phyloP scores from a whole-genome alignment of 2,329 filamentous ascomycete genomes.

The Aspergillus japonicus region DNA sequence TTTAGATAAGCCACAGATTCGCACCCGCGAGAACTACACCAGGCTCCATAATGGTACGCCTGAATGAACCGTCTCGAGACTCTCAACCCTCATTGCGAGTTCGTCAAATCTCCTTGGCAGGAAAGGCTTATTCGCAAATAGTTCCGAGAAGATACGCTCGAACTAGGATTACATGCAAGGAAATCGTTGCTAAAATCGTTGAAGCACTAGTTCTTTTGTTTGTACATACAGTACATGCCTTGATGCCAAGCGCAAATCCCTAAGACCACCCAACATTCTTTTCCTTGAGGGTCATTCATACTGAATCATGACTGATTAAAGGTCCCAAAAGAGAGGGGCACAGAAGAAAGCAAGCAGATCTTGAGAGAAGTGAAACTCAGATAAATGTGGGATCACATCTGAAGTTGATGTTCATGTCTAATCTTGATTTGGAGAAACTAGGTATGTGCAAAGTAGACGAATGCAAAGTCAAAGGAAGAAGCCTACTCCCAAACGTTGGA shows the following conservation, averaged over 20 bases:
- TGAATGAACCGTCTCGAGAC: background rate
- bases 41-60: background rate
- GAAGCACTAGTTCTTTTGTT: background rate
- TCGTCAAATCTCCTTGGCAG: too few relatives aligned
- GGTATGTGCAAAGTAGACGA: constrained; percentile 11
- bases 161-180: background rate
- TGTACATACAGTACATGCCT: background rate
- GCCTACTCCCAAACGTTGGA: constrained; percentile 87
- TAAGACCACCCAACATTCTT: background rate
- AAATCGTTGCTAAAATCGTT: background rate
- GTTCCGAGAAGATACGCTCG: background rate
- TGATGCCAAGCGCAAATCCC: background rate
- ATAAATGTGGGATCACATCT: background rate
- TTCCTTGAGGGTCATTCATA: background rate
- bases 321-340: background rate
- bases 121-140: background rate
- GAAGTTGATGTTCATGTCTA: constrained; percentile 15
- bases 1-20: background rate
- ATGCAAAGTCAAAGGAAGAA: background rate
- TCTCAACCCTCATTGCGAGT: too few relatives aligned
- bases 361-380: background rate
- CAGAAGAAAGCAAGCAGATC: background rate
- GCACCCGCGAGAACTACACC: background rate
- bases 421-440: constrained; percentile 12
- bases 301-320: background rate